Conservation (phyloP, 1,284 basidiomycete genomes). For the Rhizopogon hawkerae region DNA sequence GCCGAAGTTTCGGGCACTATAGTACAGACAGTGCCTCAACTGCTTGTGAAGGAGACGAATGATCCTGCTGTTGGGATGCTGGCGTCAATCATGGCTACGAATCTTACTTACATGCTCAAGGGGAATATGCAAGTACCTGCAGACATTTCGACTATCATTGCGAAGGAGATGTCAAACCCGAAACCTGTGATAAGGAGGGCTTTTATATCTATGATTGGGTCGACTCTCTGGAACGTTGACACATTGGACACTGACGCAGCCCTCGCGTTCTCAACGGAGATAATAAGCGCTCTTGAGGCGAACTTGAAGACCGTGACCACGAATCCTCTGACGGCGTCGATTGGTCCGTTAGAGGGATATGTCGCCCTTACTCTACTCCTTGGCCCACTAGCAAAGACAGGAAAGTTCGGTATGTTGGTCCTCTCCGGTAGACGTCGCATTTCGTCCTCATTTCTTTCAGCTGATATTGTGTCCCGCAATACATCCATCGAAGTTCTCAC, state of each 20-base stretch:
- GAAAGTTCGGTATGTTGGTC: slow-evolving; percentile 41
- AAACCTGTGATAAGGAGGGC: slow-evolving; percentile 48
- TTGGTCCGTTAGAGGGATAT: slow-evolving; percentile 77
- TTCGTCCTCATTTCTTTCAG: slow-evolving; percentile 14
- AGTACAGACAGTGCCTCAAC: slow-evolving; percentile 44
- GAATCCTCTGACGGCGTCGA: slow-evolving; percentile 49
- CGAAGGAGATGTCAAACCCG: slow-evolving; percentile 56
- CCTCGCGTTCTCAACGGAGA: slow-evolving; percentile 40
- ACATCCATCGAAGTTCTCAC: slow-evolving; percentile 37
- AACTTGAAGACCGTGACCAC: slow-evolving; percentile 58
- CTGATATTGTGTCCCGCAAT: slow-evolving; percentile 30
- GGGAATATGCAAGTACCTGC: slow-evolving; percentile 30
- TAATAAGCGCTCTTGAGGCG: slow-evolving; percentile 58
- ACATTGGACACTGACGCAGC: slow-evolving; percentile 32
- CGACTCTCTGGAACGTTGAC: slow-evolving; percentile 35
- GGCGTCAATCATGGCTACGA: slow-evolving; percentile 45
- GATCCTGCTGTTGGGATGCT: slow-evolving; percentile 56
- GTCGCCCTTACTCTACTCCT: slow-evolving; percentile 64
- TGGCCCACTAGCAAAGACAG: slow-evolving; percentile 47
- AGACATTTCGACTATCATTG: slow-evolving; percentile 42
- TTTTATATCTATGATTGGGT: slow-evolving; percentile 45
- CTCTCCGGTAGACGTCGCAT: slow-evolving; percentile 9
- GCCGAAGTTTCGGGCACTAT: slow-evolving; percentile 44
- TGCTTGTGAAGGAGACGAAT: slow-evolving; percentile 74
- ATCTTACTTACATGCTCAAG: slow-evolving; percentile 49